These are phyloP conservation scores for Xylaria sp. DNA, from an alignment of 2,329 filamentous ascomycete species.

Conservation along the genomic window DNA sequence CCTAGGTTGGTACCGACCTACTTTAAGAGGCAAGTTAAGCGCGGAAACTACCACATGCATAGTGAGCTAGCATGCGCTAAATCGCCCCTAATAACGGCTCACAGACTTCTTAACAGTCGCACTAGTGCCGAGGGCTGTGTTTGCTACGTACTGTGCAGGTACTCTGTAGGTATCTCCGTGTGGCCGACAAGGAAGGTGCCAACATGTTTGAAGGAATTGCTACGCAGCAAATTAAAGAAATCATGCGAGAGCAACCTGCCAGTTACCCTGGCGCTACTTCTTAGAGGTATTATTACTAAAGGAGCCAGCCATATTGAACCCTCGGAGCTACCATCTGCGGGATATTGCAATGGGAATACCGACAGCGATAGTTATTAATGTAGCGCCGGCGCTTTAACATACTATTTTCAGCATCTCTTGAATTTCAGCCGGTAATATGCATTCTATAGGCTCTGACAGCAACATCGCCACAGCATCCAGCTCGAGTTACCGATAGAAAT, in stretches of 20 bases:
- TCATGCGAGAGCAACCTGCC: too few relatives aligned
- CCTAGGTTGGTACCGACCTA: not conserved
- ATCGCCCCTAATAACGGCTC: too few relatives aligned
- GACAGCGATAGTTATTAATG: not conserved
- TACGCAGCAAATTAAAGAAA: too few relatives aligned
- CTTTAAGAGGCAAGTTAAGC: not conserved
- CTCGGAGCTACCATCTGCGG: not conserved
- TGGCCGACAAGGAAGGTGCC: too few relatives aligned
- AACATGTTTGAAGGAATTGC: too few relatives aligned
- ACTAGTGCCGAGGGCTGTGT: not conserved
- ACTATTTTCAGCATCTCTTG: not conserved
- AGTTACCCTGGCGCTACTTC: not conserved
- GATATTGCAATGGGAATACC: not conserved
- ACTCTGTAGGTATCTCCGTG: not conserved
- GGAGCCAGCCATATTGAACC: not conserved
- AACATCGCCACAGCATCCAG: not conserved
- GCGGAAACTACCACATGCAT: not conserved
- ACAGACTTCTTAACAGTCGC: not conserved
- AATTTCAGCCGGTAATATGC: too few relatives aligned
- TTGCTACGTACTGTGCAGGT: not conserved
- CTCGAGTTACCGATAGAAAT: not conserved
- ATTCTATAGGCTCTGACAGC: not conserved
- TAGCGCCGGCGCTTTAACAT: not conserved
- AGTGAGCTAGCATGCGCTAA: not conserved
- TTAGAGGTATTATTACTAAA: not conserved